Percentiles rank a stretch among this genome's conserved stretches.
These are phyloP conservation scores for Scedosporium boydii DNA, from an alignment of 2,329 filamentous ascomycete genomes.

Conservation along the genomic window DNA sequence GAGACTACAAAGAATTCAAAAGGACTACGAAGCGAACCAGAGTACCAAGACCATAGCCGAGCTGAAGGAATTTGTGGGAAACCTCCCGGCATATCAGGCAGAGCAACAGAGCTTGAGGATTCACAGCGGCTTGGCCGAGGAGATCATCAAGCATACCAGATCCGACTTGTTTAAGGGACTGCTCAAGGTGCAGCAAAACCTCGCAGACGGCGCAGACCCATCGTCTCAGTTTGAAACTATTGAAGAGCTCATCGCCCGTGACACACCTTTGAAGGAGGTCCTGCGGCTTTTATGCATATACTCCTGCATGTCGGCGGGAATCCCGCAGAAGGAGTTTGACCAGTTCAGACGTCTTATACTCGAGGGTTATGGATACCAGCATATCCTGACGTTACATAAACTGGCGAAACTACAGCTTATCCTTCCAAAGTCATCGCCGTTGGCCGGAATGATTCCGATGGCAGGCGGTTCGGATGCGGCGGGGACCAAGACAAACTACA, in stretches of 20 bases:
- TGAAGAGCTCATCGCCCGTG: conserved; percentile 87
- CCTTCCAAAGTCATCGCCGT: conserved; percentile 63
- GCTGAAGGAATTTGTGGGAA: conserved; percentile 89
- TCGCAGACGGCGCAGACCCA: conserved; percentile 83
- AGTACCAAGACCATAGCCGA: conserved; percentile 81
- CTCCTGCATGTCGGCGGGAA: conserved; percentile 79
- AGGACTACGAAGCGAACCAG: conserved; percentile 85
- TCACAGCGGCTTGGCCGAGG: conserved; percentile 86
- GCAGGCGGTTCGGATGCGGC: conserved; percentile 42
- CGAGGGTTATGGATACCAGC: conserved; percentile 91
- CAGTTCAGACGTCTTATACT: conserved; percentile 79
- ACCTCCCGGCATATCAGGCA: conserved; percentile 82
- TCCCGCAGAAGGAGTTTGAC: conserved; percentile 83
- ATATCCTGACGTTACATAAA: conserved; percentile 78
- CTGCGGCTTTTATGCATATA: conserved; percentile 83
- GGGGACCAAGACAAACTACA: conserved; percentile 81
- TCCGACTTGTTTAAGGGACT: conserved; percentile 81
- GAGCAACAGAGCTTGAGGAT: conserved; percentile 89
- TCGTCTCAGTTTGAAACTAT: conserved; percentile 83
- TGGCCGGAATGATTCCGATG: conserved; percentile 75
- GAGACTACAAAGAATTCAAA: conserved; percentile 70
- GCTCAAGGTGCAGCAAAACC: conserved; percentile 90
- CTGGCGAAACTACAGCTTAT: conserved; percentile 87
- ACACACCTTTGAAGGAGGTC: conserved; percentile 70
- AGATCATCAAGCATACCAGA: conserved; percentile 87